Evolutionary conservation across 1,284 basidiomycete species (phyloP), one percentile per base, ranked within the genome.

Genomic region (Meira nashicola): DNA sequence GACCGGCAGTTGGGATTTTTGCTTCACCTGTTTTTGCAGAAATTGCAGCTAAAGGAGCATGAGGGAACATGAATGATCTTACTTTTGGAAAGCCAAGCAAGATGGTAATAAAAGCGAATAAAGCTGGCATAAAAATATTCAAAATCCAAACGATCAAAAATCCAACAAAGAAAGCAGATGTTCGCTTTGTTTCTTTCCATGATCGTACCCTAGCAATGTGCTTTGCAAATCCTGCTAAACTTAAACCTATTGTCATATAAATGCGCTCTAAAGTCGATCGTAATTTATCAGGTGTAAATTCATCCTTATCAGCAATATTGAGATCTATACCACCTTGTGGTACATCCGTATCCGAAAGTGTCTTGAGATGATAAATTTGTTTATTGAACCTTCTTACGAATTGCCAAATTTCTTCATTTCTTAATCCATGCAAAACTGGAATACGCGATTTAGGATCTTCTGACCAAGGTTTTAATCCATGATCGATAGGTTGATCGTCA

Each of bases 161-260:
- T 50, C 60, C 60, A 11, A 60, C 51, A 64, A 66, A 66, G 65
- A 82, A 85, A 2, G 71, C 62, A 7, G 70, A 69, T 1, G 83
- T 84, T 2, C 84, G 74, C 28, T 70, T 63, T 1, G 80, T 75
- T 67, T 85, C 83, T 62, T 81, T 79, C 84, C 84, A 85, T 0
- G 81, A 82, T 38, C 82, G 80, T 5, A 85, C 63, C 8, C 84
- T 76, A 7, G 78, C 76, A 37, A 84, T 70, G 63, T 85, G 84
- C 60, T 83, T 81, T 4, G 76, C 64, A 54, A 82, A 81, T 0
- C 80, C 79, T 4, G 82, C 79, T 12, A 81, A 58, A 0, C 81
- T 79, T 15, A 83, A 77, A 8, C 82, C 81, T 39, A 83, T 77
- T 2, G 80, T 81, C 57, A 82, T 81, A 64, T 84, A 82, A 14